Evolutionary conservation across 495 filamentous ascomycete species (phyloP).

Genomic region (Cudoniella acicularis): DNA sequence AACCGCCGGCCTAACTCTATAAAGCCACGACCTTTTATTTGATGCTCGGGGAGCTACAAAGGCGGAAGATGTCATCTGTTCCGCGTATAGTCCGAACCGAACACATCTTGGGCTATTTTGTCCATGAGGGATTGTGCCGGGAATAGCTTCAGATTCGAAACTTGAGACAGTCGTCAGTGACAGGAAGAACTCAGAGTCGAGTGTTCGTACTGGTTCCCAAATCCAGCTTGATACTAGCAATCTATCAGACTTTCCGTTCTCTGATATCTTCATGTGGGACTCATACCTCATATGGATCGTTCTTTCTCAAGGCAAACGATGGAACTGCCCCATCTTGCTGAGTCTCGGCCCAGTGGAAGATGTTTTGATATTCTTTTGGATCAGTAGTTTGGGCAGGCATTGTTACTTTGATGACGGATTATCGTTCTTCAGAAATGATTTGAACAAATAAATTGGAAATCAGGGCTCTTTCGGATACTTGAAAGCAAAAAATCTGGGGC

Average conservation of each 20-base stretch:
- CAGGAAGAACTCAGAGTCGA: background rate
- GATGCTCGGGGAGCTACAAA: slow-evolving; percentile 67
- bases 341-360: slow-evolving; percentile 57
- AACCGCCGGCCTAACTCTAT: slow-evolving; percentile 63
- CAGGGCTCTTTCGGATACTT: background rate
- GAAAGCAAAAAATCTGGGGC: background rate
- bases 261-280: background rate
- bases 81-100: slow-evolving; percentile 62
- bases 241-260: slow-evolving; percentile 20
- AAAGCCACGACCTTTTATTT: slow-evolving; percentile 72
- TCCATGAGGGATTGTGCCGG: slow-evolving; percentile 28
- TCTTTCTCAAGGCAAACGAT: slow-evolving; percentile 41
- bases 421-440: background rate
- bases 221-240: slow-evolving; percentile 48
- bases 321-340: slow-evolving; percentile 48
- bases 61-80: slow-evolving; percentile 69
- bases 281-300: slow-evolving; percentile 49
- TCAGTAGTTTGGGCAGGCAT: background rate
- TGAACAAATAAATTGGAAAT: background rate
- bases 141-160: slow-evolving; percentile 30
- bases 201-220: slow-evolving; percentile 42
- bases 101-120: slow-evolving; percentile 69
- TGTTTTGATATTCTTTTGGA: slow-evolving; percentile 46
- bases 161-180: background rate
- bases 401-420: background rate